Base-by-base conservation (phyloP, 768 basidiomycete species). In the Tulasnella sp. region DNA sequence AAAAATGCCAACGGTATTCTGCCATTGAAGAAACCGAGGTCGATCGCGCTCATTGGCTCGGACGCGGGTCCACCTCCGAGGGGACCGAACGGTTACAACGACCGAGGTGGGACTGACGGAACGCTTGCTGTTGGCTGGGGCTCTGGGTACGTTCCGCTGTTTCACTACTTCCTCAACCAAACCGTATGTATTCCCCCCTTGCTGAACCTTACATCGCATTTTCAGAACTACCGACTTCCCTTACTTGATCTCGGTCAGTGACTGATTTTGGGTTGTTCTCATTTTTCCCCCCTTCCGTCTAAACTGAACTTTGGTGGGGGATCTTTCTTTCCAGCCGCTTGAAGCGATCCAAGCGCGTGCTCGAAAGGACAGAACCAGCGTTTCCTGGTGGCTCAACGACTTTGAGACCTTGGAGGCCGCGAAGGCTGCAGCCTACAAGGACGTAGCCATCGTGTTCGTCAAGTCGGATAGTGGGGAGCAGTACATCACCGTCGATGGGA, bases 71-170 rank as follows among this genome's bases (percentile, higher is more conserved):
- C 93, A 1, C 89, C 90, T 31, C 85, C 82, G 58, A 85, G 87
- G 39, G 94, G 94, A 0, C 92, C 94, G 0, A 95, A 95, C 82
- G 88, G 90, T 76, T 94, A 90, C 76, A 27, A 85, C 10, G 92
- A 94, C 71, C 83, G 85, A 9, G 86, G 86, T 19, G 83, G 85
- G 18, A 82, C 84, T 39, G 81, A 44, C 62, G 95, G 95, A 14
- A 88, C 93, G 24, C 88, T 98, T 31, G 95, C 94, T 10, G 92
- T 96, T 92, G 95, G 95, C 19, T 98, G 96, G 96, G 96, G 95
- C 48, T 93, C 92, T 74, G 95, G 94, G 85, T 79, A 58, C 16
- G 77, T 38, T 39, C 19, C 1, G 27, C 34, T 38, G 18, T 27
- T 40, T 58, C 36, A 2, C 1, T 40, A 36, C 39, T 14, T 68